A percentile compares a stretch with the other conserved stretches of the same genome.
Conservation (phyloP, 2,329 filamentous ascomycete species). For the Ceratocystis smalleyi region DNA sequence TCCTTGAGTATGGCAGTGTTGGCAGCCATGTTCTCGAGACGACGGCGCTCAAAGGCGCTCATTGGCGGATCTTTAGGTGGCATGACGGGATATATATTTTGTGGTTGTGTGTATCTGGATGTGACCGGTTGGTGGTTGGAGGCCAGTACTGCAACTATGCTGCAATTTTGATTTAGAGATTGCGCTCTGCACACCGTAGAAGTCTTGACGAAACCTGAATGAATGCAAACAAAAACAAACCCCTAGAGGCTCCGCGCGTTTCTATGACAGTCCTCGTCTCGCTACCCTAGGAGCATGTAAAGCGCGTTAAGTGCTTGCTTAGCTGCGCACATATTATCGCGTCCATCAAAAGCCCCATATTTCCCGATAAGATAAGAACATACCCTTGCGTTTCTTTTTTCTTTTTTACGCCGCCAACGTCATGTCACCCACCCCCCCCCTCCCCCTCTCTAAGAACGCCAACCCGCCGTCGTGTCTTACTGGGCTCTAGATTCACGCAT, state of each 20-base stretch:
- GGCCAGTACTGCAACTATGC: too few relatives aligned
- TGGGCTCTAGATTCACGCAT: not conserved
- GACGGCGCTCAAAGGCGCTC: slow-evolving; percentile 74
- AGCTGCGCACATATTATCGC: not conserved
- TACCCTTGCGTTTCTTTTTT: not conserved
- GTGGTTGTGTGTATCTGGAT: not conserved
- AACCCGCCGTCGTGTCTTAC: too few relatives aligned
- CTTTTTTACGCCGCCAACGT: not conserved
- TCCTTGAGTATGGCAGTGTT: slow-evolving; percentile 70
- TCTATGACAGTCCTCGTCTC: not conserved
- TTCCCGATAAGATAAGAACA: not conserved
- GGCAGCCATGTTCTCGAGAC: slow-evolving; percentile 72
- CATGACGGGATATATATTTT: slow-evolving; percentile 25
- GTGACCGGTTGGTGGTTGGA: too few relatives aligned
- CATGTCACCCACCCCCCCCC: not conserved
- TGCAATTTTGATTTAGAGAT: too few relatives aligned
- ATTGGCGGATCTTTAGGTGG: slow-evolving; percentile 34
- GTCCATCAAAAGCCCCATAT: not conserved
- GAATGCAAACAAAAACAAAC: not conserved
- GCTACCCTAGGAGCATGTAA: not conserved
- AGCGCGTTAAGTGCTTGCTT: slow-evolving; percentile 2
- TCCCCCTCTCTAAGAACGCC: not conserved
- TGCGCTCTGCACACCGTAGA: not conserved
- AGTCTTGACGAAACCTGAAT: not conserved
- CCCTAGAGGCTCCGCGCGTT: not conserved